Conservation (phyloP, 331 rosid species). For the Pyracantha coccinea region DNA sequence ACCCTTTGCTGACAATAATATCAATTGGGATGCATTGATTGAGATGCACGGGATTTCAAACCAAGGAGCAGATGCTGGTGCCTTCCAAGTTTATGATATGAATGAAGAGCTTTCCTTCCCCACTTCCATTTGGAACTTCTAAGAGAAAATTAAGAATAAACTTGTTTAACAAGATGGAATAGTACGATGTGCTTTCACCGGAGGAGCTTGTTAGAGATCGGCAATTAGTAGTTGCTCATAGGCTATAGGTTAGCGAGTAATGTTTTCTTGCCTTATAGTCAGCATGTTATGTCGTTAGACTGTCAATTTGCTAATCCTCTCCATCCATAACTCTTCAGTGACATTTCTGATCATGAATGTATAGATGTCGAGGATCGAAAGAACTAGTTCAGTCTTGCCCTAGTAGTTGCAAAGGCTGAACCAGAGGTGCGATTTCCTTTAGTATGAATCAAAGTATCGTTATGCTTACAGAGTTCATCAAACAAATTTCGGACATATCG, state of each 20-base stretch:
- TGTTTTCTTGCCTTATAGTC: background rate
- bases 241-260: no score
- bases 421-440: background rate
- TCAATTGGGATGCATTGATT: slow-evolving; percentile 71
- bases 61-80: slow-evolving; percentile 33
- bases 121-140: slow-evolving; percentile 69
- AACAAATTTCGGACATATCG: background rate
- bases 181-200: background rate
- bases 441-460: background rate
- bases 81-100: no score
- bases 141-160: slow-evolving; percentile 12
- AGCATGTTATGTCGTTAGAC: background rate
- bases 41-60: slow-evolving; percentile 57
- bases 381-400: background rate
- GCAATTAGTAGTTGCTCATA: background rate
- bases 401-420: background rate
- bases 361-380: background rate
- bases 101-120: slow-evolving; percentile 20
- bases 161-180: slow-evolving; percentile 8
- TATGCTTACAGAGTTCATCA: background rate
- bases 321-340: background rate
- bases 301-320: background rate
- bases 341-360: slow-evolving; percentile 10
- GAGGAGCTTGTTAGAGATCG: background rate
- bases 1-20: slow-evolving; percentile 34